Evolutionary conservation across 2,329 filamentous ascomycete genomes (phyloP), one percentile per base, ranked within the genome.

Genomic region (Myriosclerotinia duriaeana): DNA sequence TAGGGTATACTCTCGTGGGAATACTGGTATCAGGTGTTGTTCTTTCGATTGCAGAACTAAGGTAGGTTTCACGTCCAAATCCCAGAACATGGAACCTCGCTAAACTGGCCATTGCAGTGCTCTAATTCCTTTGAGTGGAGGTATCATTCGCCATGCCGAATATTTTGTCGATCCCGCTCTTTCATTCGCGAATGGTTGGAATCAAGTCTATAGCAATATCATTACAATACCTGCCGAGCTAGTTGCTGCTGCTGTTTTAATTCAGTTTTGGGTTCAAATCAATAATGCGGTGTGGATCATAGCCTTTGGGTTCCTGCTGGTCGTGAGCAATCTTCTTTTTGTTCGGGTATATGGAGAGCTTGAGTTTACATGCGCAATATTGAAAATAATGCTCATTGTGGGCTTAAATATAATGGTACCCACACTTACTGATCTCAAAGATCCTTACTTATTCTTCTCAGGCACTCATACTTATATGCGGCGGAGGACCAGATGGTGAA

Each of bases 231-330:
- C 75, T 7, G 55, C 85, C 65, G 87, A 90, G 74, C 87, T 89
- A 68, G 84, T 85, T 0, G 87, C 87, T 12, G 84, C 86, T 17
- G 83, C 84, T 53, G 84, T 89, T 2, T 77, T 90, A 22, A 86
- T 89, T 66, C 78, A 86, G 71, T 88, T 84, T 72, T 89, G 87
- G 87, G 84, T 84, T 4, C 83, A 87, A 69, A 78, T 87, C 69
- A 81, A 80, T 71, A 79, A 81, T 1, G 78, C 71, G 0, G 69
- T 79, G 14, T 80, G 78, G 77, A 78, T 80, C 38, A 74, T 76
- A 1, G 67, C 79, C 5, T 79, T 80, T 46, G 77, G 78, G 4
- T n/a, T 76, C 2, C n/a, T 79, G 5, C 76, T 77, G 54, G 69
- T 79, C 34, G 44, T 74, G 1, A 75, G 78, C 0, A 77, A 76